Conservation (phyloP, 371 early-diverging fungal genomes). For the Mortierella sp. region DNA sequence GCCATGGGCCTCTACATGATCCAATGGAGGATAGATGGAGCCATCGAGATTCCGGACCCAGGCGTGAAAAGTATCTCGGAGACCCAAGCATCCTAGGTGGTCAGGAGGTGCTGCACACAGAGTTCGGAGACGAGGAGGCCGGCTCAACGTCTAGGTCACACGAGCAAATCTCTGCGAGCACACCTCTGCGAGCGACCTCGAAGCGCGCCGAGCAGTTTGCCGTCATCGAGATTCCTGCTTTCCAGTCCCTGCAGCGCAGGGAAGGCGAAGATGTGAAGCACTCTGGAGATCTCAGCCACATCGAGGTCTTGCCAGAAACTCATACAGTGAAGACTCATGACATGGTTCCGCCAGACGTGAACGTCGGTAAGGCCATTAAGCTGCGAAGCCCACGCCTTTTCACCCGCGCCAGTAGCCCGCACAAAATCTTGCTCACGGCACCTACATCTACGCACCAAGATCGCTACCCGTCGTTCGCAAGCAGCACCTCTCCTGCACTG, state of each 20-base stretch:
- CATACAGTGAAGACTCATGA: constrained; percentile 2
- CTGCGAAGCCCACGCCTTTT: not conserved
- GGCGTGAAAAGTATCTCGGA: not conserved
- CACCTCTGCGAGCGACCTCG: too few relatives aligned
- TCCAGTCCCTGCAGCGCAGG: constrained; percentile 19
- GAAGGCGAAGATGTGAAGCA: constrained; percentile 5
- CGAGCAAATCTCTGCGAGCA: too few relatives aligned
- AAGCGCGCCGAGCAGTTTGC: constrained; percentile 14
- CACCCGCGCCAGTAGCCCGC: not conserved
- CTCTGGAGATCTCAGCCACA: constrained; percentile 13
- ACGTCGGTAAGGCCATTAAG: not conserved
- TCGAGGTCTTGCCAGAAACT: constrained; percentile 12
- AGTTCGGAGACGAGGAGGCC: constrained; percentile 9
- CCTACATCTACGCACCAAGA: constrained; percentile 17
- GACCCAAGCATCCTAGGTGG: constrained; percentile 9
- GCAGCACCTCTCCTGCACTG: constrained; percentile 24
- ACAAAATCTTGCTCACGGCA: constrained; percentile 6
- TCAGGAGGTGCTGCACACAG: constrained; percentile 6
- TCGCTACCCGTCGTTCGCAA: constrained; percentile 22
- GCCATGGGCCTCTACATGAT: constrained; percentile 2
- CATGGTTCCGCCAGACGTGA: constrained; percentile 30
- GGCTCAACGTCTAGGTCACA: not conserved
- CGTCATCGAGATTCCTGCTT: constrained; percentile 41
- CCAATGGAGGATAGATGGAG: not conserved
- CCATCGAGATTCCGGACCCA: not conserved